Conservation (phyloP, 257 asterid genomes). For the Rehmannia glutinosa region DNA sequence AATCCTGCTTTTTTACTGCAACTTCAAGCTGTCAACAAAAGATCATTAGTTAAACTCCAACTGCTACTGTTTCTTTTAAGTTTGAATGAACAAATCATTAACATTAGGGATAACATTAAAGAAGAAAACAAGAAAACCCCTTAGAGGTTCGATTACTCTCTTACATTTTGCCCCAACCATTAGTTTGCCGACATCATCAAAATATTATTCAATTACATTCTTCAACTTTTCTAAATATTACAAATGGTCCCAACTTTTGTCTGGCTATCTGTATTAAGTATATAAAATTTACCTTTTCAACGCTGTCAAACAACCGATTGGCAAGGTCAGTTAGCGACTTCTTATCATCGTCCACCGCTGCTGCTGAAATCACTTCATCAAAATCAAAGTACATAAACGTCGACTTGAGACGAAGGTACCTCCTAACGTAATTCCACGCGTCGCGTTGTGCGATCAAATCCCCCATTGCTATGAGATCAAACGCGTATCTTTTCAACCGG, state of each 20-base stretch:
- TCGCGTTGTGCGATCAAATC: slow-evolving; percentile 67
- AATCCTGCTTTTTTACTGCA: slow-evolving; percentile 49
- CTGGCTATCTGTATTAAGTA: too few relatives aligned
- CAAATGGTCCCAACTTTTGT: too few relatives aligned
- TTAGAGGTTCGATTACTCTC: too few relatives aligned
- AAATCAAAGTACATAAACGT: slow-evolving; percentile 82
- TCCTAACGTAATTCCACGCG: slow-evolving; percentile 63
- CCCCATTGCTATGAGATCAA: slow-evolving; percentile 74
- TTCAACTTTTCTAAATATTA: too few relatives aligned
- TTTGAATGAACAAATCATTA: too few relatives aligned
- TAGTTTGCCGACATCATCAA: too few relatives aligned
- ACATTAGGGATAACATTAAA: too few relatives aligned
- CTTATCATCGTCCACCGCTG: slow-evolving; percentile 47
- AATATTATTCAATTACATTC: too few relatives aligned
- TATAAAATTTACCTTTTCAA: slow-evolving; percentile 48
- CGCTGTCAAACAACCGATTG: slow-evolving; percentile 65
- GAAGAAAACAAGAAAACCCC: too few relatives aligned
- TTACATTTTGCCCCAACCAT: too few relatives aligned
- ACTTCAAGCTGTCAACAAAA: slow-evolving; percentile 46
- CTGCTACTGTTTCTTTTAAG: neutral
- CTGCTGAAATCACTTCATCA: slow-evolving; percentile 64
- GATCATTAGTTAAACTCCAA: neutral
- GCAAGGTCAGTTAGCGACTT: slow-evolving; percentile 61
- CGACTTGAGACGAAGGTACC: slow-evolving; percentile 54
- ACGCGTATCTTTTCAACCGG: slow-evolving; percentile 66